Conservation (phyloP, 2,329 filamentous ascomycete species). For the Leptosphaerulina australis region DNA sequence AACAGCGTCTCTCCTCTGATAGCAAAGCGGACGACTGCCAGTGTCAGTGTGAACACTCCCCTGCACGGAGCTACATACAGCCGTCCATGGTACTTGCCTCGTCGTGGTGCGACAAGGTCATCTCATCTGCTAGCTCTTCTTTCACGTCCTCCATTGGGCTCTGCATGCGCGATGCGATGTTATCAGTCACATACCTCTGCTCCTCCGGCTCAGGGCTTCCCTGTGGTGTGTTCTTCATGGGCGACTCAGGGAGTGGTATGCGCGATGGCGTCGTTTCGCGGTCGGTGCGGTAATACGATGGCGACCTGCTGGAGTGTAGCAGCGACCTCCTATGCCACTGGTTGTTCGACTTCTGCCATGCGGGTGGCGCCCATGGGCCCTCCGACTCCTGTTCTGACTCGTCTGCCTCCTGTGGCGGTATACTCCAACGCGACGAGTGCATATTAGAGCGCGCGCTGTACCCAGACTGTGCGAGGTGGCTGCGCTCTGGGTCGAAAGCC, state of each 20-base stretch:
- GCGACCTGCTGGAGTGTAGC: conserved; percentile 60
- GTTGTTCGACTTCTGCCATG: conserved; percentile 65
- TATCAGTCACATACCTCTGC: conserved; percentile 37
- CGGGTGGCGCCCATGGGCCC: conserved; percentile 68
- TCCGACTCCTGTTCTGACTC: conserved; percentile 54
- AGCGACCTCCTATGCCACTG: conserved; percentile 60
- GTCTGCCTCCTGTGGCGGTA: conserved; percentile 48
- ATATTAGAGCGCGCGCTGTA: conserved; percentile 66
- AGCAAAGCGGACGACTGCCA: conserved; percentile 82
- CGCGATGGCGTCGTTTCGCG: conserved; percentile 60
- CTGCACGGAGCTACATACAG: conserved; percentile 38
- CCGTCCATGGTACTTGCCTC: conserved; percentile 39
- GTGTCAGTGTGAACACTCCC: conserved; percentile 30
- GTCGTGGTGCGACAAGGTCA: conserved; percentile 38
- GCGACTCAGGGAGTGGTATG: conserved; percentile 66
- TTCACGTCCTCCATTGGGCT: conserved; percentile 38
- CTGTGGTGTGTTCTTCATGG: conserved; percentile 61
- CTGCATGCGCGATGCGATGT: conserved; percentile 46
- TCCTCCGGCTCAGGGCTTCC: conserved; percentile 57
- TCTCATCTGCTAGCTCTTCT: conserved; percentile 27
- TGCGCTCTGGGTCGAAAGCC: conserved; percentile 48
- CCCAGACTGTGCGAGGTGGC: conserved; percentile 36
- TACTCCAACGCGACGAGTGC: conserved; percentile 56
- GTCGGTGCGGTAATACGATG: conserved; percentile 63
- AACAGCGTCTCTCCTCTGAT: conserved; percentile 88